phyloP scores from a whole-genome alignment of 164 flowering plant genomes.

The Tetrastigma voinierianum region DNA sequence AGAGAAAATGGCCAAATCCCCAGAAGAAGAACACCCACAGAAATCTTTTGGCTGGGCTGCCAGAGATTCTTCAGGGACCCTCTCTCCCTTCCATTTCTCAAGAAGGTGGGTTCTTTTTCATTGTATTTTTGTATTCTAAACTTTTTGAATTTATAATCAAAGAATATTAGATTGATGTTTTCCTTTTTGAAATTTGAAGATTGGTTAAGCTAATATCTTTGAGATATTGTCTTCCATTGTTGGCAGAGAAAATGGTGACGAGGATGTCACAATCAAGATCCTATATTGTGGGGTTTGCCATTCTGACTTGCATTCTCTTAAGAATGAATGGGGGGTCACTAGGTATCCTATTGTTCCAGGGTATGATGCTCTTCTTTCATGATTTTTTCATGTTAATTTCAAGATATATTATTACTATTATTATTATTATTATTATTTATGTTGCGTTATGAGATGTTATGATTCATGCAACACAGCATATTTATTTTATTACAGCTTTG shows the following conservation, averaged over 20 bases:
- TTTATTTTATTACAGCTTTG: no score
- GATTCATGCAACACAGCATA: no score
- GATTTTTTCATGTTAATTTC: no score
- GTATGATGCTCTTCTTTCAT: constrained; percentile 5
- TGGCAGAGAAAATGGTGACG: constrained; percentile 20
- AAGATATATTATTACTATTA: no score
- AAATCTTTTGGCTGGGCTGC: constrained; percentile 5
- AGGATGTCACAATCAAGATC: constrained; percentile 26
- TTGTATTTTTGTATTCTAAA: not conserved
- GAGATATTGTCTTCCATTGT: not conserved
- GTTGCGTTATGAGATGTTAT: no score
- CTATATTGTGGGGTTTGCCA: constrained; percentile 35
- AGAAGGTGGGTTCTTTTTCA: constrained; percentile 2
- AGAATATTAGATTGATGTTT: not conserved
- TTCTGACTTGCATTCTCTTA: constrained; percentile 21
- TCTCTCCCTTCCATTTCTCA: constrained; percentile 11
- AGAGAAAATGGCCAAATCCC: constrained; percentile 1
- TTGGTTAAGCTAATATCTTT: no score
- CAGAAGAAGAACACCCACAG: constrained; percentile 3
- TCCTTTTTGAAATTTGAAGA: not conserved
- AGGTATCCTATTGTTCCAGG: constrained; percentile 32
- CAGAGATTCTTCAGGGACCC: not conserved
- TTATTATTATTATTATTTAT: no score
- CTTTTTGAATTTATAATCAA: not conserved
- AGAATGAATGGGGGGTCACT: constrained; percentile 28